These are phyloP conservation scores for Alternaria metachromatica DNA, from an alignment of 2,329 filamentous ascomycete species.

Conservation along the genomic window DNA sequence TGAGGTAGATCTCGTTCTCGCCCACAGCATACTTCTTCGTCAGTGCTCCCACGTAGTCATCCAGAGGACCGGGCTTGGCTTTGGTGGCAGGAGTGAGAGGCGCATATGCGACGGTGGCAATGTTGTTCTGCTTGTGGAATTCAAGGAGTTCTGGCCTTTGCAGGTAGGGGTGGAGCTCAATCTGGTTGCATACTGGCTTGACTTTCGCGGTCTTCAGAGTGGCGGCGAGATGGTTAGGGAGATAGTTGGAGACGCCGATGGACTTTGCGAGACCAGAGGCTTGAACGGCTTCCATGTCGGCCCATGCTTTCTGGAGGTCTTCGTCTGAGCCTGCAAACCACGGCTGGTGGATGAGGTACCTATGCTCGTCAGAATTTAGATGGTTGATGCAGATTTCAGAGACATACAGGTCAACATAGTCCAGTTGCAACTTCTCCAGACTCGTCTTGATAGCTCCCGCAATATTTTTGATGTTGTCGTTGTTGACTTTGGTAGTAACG, in stretches of 20 bases:
- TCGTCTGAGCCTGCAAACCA: conserved; percentile 63
- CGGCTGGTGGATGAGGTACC: conserved; percentile 68
- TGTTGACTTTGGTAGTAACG: conserved; percentile 64
- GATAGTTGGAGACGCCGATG: conserved; percentile 68
- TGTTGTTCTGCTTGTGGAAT: conserved; percentile 58
- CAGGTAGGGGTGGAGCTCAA: conserved; percentile 73
- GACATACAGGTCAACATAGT: conserved; percentile 67
- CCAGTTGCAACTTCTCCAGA: conserved; percentile 65
- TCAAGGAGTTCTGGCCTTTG: conserved; percentile 66
- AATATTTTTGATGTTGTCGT: conserved; percentile 60
- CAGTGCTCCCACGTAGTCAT: conserved; percentile 58
- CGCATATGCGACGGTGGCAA: conserved; percentile 57
- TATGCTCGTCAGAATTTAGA: conserved; percentile 30
- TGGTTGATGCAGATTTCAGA: no score
- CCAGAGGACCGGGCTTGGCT: conserved; percentile 62
- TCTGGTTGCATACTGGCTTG: conserved; percentile 69
- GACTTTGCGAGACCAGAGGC: conserved; percentile 63
- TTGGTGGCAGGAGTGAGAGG: conserved; percentile 61
- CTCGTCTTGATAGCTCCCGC: conserved; percentile 61
- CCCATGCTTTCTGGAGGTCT: conserved; percentile 65
- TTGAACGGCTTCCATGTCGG: conserved; percentile 65
- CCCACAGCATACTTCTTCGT: conserved; percentile 68
- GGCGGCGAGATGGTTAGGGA: conserved; percentile 61
- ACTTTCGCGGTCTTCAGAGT: conserved; percentile 62
- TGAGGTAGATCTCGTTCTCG: conserved; percentile 62